Evolutionary conservation across 371 early-diverging fungal genomes (phyloP).

Genomic region (Syncephalastrum racemosum): DNA sequence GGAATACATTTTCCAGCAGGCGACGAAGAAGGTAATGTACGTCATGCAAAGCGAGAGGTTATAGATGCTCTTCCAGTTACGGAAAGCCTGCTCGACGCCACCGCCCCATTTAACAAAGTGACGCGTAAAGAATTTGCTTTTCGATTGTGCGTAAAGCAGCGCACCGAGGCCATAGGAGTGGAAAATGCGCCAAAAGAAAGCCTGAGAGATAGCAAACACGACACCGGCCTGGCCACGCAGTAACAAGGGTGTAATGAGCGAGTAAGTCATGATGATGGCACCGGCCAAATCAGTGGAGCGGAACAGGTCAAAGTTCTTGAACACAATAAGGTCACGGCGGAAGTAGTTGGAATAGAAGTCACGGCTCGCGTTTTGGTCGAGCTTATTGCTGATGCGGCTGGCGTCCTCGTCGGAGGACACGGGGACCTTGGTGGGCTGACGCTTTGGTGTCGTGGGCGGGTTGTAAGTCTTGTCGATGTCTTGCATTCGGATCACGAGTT

Average conservation of each 20-base stretch:
- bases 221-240: slow-evolving; percentile 46
- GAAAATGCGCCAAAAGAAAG: slow-evolving; percentile 84
- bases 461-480: slow-evolving; percentile 93
- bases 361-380: slow-evolving; percentile 28
- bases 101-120: slow-evolving; percentile 93
- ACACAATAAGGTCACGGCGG: slow-evolving; percentile 83
- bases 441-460: slow-evolving; percentile 55
- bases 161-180: slow-evolving; percentile 81
- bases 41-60: slow-evolving; percentile 64
- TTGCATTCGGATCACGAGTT: slow-evolving; percentile 13
- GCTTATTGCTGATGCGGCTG: slow-evolving; percentile 5
- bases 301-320: slow-evolving; percentile 88
- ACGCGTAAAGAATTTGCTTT: slow-evolving; percentile 78
- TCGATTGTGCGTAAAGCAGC: slow-evolving; percentile 77
- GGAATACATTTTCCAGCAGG: slow-evolving; percentile 72
- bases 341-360: slow-evolving; percentile 54
- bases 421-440: slow-evolving; percentile 9
- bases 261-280: slow-evolving; percentile 71
- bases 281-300: slow-evolving; percentile 82
- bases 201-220: slow-evolving; percentile 60
- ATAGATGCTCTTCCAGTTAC: slow-evolving; percentile 80
- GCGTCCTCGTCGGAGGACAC: slow-evolving; percentile 18
- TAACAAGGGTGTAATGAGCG: slow-evolving; percentile 66
- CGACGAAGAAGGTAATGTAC: slow-evolving; percentile 77
- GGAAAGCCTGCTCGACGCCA: slow-evolving; percentile 82